These are phyloP conservation scores for Thielaviopsis populi DNA, from an alignment of 2,329 filamentous ascomycete genomes.

Conservation along the genomic window DNA sequence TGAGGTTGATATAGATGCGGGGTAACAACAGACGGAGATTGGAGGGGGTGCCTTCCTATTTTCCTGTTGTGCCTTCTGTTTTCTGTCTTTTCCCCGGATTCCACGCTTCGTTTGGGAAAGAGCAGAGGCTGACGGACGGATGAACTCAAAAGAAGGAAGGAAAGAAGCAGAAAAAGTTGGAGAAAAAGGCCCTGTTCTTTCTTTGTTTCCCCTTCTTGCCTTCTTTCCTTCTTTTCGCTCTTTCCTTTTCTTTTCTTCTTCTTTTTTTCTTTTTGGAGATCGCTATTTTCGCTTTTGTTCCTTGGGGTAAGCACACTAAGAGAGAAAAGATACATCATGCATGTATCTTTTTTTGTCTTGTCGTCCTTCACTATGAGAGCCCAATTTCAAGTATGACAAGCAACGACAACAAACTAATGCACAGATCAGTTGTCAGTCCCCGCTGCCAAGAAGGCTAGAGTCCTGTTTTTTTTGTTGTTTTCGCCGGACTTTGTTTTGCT, in stretches of 20 bases:
- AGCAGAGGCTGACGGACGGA: neutral
- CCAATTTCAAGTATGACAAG: neutral
- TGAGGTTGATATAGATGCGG: neutral
- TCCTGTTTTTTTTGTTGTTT: no score
- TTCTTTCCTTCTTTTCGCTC: neutral
- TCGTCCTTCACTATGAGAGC: neutral
- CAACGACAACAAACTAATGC: neutral
- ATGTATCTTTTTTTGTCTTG: neutral
- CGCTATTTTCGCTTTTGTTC: neutral
- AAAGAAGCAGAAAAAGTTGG: neutral
- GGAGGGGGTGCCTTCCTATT: neutral
- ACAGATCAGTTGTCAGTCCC: neutral
- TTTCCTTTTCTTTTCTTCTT: neutral
- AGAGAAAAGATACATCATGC: neutral
- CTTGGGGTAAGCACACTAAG: neutral
- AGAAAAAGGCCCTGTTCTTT: conserved; percentile 2
- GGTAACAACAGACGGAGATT: neutral
- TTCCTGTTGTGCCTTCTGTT: neutral
- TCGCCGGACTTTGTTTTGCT: neutral
- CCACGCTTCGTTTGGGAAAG: no score
- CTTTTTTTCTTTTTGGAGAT: neutral
- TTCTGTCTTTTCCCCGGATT: neutral
- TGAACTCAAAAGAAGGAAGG: neutral
- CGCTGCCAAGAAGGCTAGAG: neutral
- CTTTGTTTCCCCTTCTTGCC: neutral